phyloP scores from a whole-genome alignment of 495 filamentous ascomycete genomes.

The Daldinia caldariorum region DNA sequence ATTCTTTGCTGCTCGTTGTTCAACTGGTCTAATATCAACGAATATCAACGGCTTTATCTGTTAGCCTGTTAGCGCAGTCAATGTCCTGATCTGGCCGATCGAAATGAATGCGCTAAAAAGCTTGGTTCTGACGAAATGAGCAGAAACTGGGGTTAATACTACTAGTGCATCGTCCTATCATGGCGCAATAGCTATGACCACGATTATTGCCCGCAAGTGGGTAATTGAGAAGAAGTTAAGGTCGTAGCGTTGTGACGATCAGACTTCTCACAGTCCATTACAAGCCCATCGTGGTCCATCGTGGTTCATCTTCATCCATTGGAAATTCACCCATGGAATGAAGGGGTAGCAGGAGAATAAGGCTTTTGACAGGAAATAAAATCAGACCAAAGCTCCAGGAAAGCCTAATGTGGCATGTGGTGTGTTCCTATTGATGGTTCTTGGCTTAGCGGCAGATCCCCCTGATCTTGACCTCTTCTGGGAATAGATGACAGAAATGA shows the following conservation, averaged over 20 bases:
- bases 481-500: conserved; percentile 9
- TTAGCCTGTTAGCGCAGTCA: neutral
- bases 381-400: conserved; percentile 23
- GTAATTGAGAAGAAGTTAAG: conserved; percentile 12
- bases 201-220: conserved; percentile 25
- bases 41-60: neutral
- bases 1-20: conserved; percentile 3
- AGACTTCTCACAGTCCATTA: too few relatives aligned
- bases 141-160: conserved; percentile 29
- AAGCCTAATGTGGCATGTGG: conserved; percentile 7
- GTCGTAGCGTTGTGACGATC: conserved; percentile 32
- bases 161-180: conserved; percentile 28
- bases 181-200: conserved; percentile 9
- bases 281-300: too few relatives aligned
- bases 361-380: conserved; percentile 19
- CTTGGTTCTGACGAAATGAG: conserved; percentile 35
- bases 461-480: conserved; percentile 35
- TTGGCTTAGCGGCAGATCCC: conserved; percentile 40
- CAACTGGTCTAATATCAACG: neutral
- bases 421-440: conserved; percentile 40
- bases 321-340: conserved; percentile 32
- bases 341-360: conserved; percentile 28
- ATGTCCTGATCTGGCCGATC: conserved; percentile 37
- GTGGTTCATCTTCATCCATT: conserved; percentile 10
- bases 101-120: conserved; percentile 31